phyloP scores from a whole-genome alignment of 192 early-diverging fungal species.

The Obelidium mucronatum region DNA sequence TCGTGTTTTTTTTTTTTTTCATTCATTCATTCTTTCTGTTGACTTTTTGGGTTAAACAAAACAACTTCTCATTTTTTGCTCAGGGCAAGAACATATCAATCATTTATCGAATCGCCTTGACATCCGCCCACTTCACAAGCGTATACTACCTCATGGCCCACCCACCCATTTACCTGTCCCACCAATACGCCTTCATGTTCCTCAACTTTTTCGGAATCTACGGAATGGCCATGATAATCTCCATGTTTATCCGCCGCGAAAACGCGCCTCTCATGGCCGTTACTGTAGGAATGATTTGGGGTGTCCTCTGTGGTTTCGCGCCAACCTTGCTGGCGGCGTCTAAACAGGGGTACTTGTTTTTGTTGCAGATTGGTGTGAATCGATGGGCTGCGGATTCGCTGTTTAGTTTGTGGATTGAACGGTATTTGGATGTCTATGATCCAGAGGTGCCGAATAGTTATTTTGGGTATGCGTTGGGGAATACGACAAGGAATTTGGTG shows the following conservation, averaged over 20 bases:
- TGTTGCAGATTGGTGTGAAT: conserved; percentile 41
- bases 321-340: conserved; percentile 40
- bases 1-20: no score
- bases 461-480: conserved; percentile 20
- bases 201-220: conserved; percentile 53
- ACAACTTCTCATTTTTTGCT: background rate
- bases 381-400: conserved; percentile 46
- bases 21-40: no score
- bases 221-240: conserved; percentile 43
- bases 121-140: conserved; percentile 45
- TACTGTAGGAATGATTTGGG: conserved; percentile 36
- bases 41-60: background rate
- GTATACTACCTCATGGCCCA: conserved; percentile 42
- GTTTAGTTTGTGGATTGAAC: conserved; percentile 17
- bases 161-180: conserved; percentile 30
- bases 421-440: conserved; percentile 2
- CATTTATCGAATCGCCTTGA: conserved; percentile 44
- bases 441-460: background rate
- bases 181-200: conserved; percentile 37
- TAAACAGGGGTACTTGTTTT: conserved; percentile 33
- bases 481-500: conserved; percentile 2
- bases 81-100: conserved; percentile 45
- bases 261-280: conserved; percentile 46
- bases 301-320: conserved; percentile 55
- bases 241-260: conserved; percentile 40